These are phyloP conservation scores for Pichia californica DNA, from an alignment of 805 yeast species.

Conservation along the genomic window DNA sequence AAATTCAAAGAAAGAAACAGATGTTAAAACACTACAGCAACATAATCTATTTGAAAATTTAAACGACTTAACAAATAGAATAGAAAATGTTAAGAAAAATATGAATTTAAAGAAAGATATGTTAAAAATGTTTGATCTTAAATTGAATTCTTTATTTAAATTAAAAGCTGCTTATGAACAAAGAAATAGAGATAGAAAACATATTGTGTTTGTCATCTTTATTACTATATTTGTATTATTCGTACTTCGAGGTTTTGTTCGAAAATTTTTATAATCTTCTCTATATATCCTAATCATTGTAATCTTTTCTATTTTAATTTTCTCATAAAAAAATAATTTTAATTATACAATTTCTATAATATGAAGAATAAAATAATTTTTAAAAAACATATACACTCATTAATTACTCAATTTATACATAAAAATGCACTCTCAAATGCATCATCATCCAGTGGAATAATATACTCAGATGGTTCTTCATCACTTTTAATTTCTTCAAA, in stretches of 20 bases:
- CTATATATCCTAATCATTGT: too few species aligned
- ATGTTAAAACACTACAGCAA: constrained; percentile 16
- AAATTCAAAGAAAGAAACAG: constrained; percentile 24
- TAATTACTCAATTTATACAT: neutral
- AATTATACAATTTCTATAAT: too few species aligned
- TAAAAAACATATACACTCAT: neutral
- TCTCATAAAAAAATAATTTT: too few species aligned
- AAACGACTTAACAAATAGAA: constrained; percentile 23
- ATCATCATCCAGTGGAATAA: constrained; percentile 5
- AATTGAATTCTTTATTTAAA: constrained; percentile 16
- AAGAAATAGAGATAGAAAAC: constrained; percentile 7
- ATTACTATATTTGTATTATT: neutral
- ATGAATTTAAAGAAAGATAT: constrained; percentile 19
- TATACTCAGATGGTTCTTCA: constrained; percentile 2
- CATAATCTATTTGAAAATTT: constrained; percentile 23
- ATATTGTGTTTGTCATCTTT: constrained; percentile 3
- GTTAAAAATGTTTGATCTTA: constrained; percentile 18
- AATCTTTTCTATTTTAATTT: too few species aligned
- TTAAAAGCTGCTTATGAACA: constrained; percentile 15
- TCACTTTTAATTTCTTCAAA: neutral
- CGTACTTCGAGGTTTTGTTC: neutral
- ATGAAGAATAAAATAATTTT: too few species aligned
- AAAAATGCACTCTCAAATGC: constrained; percentile 4
- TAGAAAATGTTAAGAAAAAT: constrained; percentile 20
- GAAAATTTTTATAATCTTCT: too few species aligned